A percentile compares a stretch with the other conserved stretches of the same genome.
phyloP scores from a whole-genome alignment of 441 rosid genomes.

The Gossypium gossypioides region DNA sequence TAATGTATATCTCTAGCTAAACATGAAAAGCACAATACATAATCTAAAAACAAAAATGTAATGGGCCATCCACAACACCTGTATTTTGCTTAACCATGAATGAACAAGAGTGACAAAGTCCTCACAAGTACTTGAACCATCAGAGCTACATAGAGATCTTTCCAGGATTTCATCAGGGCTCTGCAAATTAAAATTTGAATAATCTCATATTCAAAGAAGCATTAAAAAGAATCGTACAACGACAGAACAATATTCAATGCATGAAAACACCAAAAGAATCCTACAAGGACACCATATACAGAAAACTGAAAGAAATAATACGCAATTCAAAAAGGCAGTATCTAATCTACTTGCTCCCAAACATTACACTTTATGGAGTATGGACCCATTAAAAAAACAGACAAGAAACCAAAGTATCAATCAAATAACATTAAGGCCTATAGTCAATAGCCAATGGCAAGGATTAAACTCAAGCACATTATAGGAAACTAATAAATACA shows the following conservation, averaged over 20 bases:
- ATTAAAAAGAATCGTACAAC: neutral
- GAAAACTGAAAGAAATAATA: neutral
- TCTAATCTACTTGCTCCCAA: neutral
- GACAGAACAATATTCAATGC: neutral
- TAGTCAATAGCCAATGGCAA: neutral
- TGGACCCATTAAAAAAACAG: conserved; percentile 2
- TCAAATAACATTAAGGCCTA: neutral
- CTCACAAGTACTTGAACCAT: conserved; percentile 58
- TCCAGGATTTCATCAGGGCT: conserved; percentile 70
- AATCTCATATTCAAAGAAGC: conserved; percentile 4
- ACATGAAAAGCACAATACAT: neutral
- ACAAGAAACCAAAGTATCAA: neutral
- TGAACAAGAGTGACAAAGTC: conserved; percentile 73
- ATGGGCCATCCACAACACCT: conserved; percentile 31
- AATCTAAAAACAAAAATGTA: neutral
- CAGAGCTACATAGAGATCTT: conserved; percentile 44
- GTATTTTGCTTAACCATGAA: conserved; percentile 64
- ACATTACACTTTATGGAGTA: neutral
- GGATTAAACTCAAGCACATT: conserved; percentile 9
- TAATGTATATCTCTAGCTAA: neutral
- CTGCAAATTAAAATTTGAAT: conserved; percentile 32
- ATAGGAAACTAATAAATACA: neutral
- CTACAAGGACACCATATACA: neutral
- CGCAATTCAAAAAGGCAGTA: neutral
- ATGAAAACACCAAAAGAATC: conserved; percentile 2